Percentiles rank a stretch among this genome's conserved stretches.
Conservation (phyloP, 73 alveolate species). For the Breviolum minutum region DNA sequence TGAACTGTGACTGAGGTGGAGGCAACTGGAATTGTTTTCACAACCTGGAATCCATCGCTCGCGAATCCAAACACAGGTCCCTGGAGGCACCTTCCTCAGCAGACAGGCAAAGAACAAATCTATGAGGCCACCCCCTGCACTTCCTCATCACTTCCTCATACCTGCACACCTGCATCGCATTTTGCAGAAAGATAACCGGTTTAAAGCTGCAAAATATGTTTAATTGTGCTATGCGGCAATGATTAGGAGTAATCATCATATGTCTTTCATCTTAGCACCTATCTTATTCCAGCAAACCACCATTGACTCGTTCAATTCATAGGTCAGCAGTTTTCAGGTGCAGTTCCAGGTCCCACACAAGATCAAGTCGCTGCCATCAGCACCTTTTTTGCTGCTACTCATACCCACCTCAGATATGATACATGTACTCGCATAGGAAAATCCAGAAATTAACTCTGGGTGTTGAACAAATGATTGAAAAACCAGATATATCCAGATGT, state of each 20-base stretch:
- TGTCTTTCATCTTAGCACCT: too few relatives aligned
- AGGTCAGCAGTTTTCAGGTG: background rate
- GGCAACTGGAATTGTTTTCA: conserved; percentile 8
- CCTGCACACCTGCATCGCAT: background rate
- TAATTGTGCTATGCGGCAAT: too few relatives aligned
- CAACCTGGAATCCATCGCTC: conserved; percentile 77
- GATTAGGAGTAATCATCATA: too few relatives aligned
- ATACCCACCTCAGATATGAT: conserved; percentile 4
- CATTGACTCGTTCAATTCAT: too few relatives aligned
- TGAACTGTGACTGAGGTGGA: background rate
- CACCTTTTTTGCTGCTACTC: conserved; percentile 34
- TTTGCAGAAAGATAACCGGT: too few relatives aligned
- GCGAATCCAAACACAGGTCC: conserved; percentile 61
- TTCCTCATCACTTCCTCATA: background rate
- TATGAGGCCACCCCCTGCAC: background rate
- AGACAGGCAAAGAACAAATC: background rate
- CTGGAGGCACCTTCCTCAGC: conserved; percentile 73
- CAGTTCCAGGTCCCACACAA: background rate
- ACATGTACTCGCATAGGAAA: background rate
- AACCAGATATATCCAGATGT: too few relatives aligned
- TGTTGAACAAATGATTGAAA: too few relatives aligned
- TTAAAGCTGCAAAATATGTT: too few relatives aligned
- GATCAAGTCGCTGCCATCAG: conserved; percentile 15
- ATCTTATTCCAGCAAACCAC: too few relatives aligned
- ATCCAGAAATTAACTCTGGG: too few relatives aligned